phyloP scores from a whole-genome alignment of 2,329 filamentous ascomycete species.

The Exophiala xenobiotica region DNA sequence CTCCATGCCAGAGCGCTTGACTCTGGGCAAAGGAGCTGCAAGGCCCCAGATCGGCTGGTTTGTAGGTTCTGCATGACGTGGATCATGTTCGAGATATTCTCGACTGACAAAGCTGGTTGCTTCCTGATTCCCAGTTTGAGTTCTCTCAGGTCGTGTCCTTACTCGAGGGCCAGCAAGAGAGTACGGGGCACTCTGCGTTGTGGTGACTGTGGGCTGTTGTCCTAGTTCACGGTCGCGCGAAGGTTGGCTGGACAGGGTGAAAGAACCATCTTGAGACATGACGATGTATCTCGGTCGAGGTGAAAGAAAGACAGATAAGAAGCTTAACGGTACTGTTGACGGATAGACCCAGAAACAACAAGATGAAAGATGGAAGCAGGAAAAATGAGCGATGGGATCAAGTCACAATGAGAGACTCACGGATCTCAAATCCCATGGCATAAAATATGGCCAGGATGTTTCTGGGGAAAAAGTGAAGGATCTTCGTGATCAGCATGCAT shows the following conservation, averaged over 20 bases:
- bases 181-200: background rate
- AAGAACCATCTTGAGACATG: background rate
- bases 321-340: too few species aligned
- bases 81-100: slow-evolving; percentile 6
- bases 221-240: background rate
- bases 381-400: too few species aligned
- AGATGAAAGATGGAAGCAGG: too few species aligned
- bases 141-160: background rate
- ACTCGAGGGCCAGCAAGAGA: background rate
- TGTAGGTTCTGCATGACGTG: slow-evolving; percentile 5
- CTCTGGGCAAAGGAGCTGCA: slow-evolving; percentile 15
- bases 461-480: too few species aligned
- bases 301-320: too few species aligned
- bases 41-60: slow-evolving; percentile 15
- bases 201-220: background rate
- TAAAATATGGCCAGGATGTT: too few species aligned
- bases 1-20: slow-evolving; percentile 15
- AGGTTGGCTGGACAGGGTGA: background rate
- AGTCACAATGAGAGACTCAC: background rate
- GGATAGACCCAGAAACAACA: too few species aligned
- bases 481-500: too few species aligned
- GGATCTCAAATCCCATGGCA: background rate
- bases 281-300: too few species aligned
- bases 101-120: slow-evolving; percentile 7
- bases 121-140: background rate